Evolutionary conservation across 129 eudicot species (phyloP).

Genomic region (Chrysanthemum makinoi): DNA sequence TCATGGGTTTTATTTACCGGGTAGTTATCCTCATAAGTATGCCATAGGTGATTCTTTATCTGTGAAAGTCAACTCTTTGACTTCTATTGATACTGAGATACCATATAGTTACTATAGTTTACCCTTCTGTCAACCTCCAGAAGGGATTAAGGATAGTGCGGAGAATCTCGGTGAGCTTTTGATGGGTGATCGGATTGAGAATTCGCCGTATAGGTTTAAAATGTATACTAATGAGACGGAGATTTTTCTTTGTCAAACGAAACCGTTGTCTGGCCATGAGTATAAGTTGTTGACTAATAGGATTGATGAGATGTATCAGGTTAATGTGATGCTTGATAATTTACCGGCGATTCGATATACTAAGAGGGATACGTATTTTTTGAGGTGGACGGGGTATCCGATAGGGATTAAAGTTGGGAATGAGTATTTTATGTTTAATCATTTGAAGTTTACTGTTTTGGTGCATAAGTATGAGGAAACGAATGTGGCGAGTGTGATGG

Average conservation of each 20-base stretch:
- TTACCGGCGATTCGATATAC: slow-evolving; percentile 67
- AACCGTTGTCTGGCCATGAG: slow-evolving; percentile 53
- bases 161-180: slow-evolving; percentile 72
- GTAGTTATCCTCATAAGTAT: slow-evolving; percentile 74
- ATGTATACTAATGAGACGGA: slow-evolving; percentile 55
- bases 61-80: slow-evolving; percentile 64
- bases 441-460: slow-evolving; percentile 62
- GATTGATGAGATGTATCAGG: slow-evolving; percentile 78
- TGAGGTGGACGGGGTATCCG: slow-evolving; percentile 76
- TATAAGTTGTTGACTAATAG: slow-evolving; percentile 53
- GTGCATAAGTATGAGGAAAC: slow-evolving; percentile 64
- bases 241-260: slow-evolving; percentile 56
- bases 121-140: slow-evolving; percentile 62
- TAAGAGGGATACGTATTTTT: slow-evolving; percentile 41
- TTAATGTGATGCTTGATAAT: slow-evolving; percentile 62
- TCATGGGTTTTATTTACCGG: slow-evolving; percentile 66
- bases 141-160: slow-evolving; percentile 74
- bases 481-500: slow-evolving; percentile 67
- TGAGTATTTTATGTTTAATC: slow-evolving; percentile 52
- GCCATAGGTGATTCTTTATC: slow-evolving; percentile 56
- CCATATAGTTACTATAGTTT: slow-evolving; percentile 68
- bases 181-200: slow-evolving; percentile 72
- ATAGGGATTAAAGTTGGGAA: slow-evolving; percentile 59
- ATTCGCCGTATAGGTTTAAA: slow-evolving; percentile 65
- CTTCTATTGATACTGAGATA: slow-evolving; percentile 68